These are phyloP conservation scores for Xylaria bambusicola DNA, from an alignment of 495 filamentous ascomycete genomes.

Conservation along the genomic window DNA sequence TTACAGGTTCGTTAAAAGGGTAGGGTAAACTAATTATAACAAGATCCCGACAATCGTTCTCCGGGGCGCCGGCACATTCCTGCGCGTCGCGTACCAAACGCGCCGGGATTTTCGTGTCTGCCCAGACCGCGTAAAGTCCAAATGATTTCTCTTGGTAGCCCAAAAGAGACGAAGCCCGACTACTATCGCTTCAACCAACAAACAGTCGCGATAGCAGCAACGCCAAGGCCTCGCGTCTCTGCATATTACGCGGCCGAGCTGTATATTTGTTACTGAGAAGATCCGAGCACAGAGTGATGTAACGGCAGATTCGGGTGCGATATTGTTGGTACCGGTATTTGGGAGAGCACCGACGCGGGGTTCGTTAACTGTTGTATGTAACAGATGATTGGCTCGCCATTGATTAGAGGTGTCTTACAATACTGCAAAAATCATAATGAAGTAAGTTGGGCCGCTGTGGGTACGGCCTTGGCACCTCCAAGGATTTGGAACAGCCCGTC, in stretches of 20 bases:
- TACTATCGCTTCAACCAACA: background rate
- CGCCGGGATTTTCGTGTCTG: slow-evolving; percentile 15
- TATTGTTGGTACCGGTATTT: background rate
- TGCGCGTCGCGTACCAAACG: slow-evolving; percentile 14
- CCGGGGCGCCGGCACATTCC: slow-evolving; percentile 1
- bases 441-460: slow-evolving; percentile 11
- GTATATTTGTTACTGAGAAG: background rate
- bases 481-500: slow-evolving; percentile 1
- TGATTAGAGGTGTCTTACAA: no score
- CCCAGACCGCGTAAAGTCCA: background rate
- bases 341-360: background rate
- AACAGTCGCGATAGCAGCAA: background rate
- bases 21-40: slow-evolving; percentile 8
- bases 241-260: background rate
- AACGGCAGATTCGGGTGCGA: slow-evolving; percentile 1
- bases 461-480: slow-evolving; percentile 4
- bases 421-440: background rate
- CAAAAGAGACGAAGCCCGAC: background rate
- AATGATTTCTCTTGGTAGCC: background rate
- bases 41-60: background rate
- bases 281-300: slow-evolving; percentile 12
- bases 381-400: slow-evolving; percentile 1
- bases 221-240: slow-evolving; percentile 7
- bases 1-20: slow-evolving; percentile 4
- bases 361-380: background rate